Conservation (phyloP, 2,329 filamentous ascomycete genomes). For the Lasiodiplodia sp. region DNA sequence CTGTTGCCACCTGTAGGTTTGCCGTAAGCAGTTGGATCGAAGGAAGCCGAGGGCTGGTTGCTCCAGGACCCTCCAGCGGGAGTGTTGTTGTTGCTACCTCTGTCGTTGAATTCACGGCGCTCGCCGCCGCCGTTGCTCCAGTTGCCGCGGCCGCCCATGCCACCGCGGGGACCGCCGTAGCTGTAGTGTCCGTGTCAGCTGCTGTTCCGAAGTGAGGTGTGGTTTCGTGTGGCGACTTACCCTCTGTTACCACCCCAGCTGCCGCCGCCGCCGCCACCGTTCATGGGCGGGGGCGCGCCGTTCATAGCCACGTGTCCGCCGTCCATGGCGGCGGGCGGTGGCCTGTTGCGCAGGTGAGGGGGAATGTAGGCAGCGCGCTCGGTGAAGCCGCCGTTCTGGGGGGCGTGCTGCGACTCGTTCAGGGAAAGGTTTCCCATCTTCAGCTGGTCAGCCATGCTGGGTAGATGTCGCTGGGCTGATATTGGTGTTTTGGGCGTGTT, state of each 20-base stretch:
- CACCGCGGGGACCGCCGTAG: conserved; percentile 36
- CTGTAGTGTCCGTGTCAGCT: neutral
- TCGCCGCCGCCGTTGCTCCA: conserved; percentile 50
- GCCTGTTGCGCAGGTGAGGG: conserved; percentile 73
- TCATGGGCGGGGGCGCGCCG: conserved; percentile 49
- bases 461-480: conserved; percentile 33
- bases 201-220: neutral
- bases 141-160: conserved; percentile 50
- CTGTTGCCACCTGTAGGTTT: conserved; percentile 58
- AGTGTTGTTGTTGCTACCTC: conserved; percentile 45
- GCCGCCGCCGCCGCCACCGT: conserved; percentile 49
- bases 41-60: conserved; percentile 54
- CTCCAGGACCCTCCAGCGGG: conserved; percentile 51
- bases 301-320: conserved; percentile 51
- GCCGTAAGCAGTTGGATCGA: conserved; percentile 71
- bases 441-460: conserved; percentile 80
- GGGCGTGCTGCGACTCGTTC: conserved; percentile 69
- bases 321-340: conserved; percentile 48
- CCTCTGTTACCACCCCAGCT: conserved; percentile 28
- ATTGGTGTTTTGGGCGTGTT: conserved; percentile 1
- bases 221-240: conserved; percentile 7
- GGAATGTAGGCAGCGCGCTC: conserved; percentile 81
- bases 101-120: conserved; percentile 60
- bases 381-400: conserved; percentile 51
- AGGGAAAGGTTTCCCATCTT: conserved; percentile 81